Evolutionary conservation across 805 yeast genomes (phyloP).

Genomic region (Cyberlindnera samutprakarnensis): DNA sequence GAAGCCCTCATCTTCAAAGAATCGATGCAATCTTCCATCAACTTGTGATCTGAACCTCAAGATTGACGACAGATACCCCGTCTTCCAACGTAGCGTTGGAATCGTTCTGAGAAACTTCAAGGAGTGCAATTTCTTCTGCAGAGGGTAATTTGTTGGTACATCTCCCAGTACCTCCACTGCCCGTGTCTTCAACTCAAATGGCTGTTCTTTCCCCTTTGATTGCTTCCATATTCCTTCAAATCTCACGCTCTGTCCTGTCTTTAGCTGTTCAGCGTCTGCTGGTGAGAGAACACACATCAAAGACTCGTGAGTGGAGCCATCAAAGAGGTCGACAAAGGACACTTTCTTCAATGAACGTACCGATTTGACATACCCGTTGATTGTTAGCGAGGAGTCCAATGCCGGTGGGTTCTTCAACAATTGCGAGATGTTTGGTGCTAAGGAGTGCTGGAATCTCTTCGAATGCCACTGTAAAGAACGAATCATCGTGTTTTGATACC

Average conservation of each 20-base stretch:
- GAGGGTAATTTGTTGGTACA: constrained; percentile 60
- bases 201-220: constrained; percentile 45
- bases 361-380: constrained; percentile 72
- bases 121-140: constrained; percentile 74
- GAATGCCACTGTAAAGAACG: no score
- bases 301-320: constrained; percentile 57
- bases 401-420: constrained; percentile 15
- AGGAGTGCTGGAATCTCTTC: constrained; percentile 5
- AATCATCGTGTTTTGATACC: no score
- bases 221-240: constrained; percentile 36
- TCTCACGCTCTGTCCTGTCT: constrained; percentile 41
- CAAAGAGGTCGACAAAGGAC: constrained; percentile 73
- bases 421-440: constrained; percentile 9
- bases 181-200: constrained; percentile 39
- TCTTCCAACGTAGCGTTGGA: constrained; percentile 76
- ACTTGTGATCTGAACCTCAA: constrained; percentile 67
- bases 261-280: constrained; percentile 23
- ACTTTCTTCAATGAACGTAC: constrained; percentile 67
- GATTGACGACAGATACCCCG: constrained; percentile 55
- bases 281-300: constrained; percentile 49
- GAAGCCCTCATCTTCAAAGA: constrained; percentile 48
- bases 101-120: constrained; percentile 57
- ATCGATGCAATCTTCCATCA: constrained; percentile 44
- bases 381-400: constrained; percentile 29
- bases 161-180: constrained; percentile 48